Conservation (phyloP, 805 yeast genomes). For the Wickerhamomyces queroliae region DNA sequence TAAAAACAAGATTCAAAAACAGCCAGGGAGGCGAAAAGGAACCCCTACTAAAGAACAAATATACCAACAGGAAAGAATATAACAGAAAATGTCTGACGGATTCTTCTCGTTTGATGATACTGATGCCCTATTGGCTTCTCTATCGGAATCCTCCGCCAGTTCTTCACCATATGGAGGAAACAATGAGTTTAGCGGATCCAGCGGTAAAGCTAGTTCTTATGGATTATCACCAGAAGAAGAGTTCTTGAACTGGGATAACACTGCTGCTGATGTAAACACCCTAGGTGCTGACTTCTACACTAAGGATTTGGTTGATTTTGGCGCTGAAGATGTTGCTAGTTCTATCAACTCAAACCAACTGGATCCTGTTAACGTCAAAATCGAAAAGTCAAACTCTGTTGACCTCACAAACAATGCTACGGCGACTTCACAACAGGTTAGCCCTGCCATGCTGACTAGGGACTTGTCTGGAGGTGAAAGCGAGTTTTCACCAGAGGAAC, state of each 20-base stretch:
- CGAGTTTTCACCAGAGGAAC: neutral
- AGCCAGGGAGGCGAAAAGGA: no score
- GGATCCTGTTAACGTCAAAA: neutral
- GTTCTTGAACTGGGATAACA: slow-evolving; percentile 4
- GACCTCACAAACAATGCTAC: no score
- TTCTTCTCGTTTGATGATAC: slow-evolving; percentile 22
- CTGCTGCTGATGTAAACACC: neutral
- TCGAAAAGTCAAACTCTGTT: no score
- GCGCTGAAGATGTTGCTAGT: neutral
- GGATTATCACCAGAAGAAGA: slow-evolving; percentile 17
- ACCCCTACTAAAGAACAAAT: no score
- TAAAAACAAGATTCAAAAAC: no score
- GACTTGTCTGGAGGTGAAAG: neutral
- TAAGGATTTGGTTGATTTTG: neutral
- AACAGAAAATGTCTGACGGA: neutral
- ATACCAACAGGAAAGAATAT: no score
- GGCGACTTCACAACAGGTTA: neutral
- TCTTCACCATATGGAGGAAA: slow-evolving; percentile 20
- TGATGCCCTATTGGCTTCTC: slow-evolving; percentile 22
- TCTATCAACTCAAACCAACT: no score
- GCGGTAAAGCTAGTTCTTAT: slow-evolving; percentile 16
- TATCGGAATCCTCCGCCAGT: slow-evolving; percentile 16
- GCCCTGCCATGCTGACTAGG: neutral
- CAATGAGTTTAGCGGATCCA: slow-evolving; percentile 8
- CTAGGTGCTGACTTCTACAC: neutral